Conservation (phyloP, 768 basidiomycete genomes). For the Leucocoprinus sp. region DNA sequence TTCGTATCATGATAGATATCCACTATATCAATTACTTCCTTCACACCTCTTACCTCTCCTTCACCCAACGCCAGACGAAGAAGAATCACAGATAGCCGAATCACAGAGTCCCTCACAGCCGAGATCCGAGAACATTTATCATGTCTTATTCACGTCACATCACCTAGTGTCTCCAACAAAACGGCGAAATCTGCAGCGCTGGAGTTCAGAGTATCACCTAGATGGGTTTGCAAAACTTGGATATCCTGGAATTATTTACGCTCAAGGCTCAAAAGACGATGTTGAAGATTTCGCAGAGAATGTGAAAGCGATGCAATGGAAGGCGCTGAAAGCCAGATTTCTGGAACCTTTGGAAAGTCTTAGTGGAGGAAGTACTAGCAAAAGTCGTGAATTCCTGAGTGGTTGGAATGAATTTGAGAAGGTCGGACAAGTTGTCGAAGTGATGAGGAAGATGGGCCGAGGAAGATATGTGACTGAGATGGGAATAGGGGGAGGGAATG, state of each 20-base stretch:
- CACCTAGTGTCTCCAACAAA: conserved; percentile 61
- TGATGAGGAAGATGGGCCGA: conserved; percentile 51
- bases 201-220: conserved; percentile 46
- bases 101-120: not conserved
- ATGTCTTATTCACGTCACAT: conserved; percentile 67
- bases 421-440: conserved; percentile 59
- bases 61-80: conserved; percentile 27
- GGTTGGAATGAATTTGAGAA: conserved; percentile 62
- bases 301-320: conserved; percentile 73
- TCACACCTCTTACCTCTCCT: conserved; percentile 50
- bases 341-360: conserved; percentile 33
- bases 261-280: conserved; percentile 41
- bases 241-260: conserved; percentile 70
- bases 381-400: not conserved
- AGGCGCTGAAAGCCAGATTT: conserved; percentile 58
- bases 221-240: conserved; percentile 69
- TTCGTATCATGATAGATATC: conserved; percentile 35
- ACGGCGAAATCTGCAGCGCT: conserved; percentile 46
- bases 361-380: not conserved
- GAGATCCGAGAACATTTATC: conserved; percentile 24
- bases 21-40: conserved; percentile 51
- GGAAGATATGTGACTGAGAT: conserved; percentile 51
- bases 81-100: conserved; percentile 1
- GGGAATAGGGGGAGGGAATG: conserved; percentile 41
- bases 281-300: conserved; percentile 59